Base-by-base conservation (phyloP, 306 rosid genomes). In the Benincasa hispida region DNA sequence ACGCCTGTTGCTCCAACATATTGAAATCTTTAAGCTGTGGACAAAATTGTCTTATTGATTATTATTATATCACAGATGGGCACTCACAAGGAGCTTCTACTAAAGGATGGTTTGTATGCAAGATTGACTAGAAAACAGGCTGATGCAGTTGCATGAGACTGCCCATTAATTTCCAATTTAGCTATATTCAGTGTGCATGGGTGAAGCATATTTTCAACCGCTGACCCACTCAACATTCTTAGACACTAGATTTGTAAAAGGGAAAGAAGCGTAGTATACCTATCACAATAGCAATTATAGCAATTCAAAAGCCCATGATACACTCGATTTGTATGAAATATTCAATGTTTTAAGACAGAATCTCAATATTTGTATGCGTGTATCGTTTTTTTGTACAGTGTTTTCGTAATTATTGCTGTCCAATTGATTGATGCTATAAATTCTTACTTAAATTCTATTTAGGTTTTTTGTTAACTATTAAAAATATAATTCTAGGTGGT, bases 1-100 rank as follows among this genome's bases (percentile, higher is more conserved):
- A 17, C 5, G 6, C 35, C 21, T 28, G 8, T 50, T 72, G 58
- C 24, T 72, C 60, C 19, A 70, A 21, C 28, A 55, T 5, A 42
- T 12, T 45, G 12, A 48, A 48, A 48, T 48, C 54, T 14, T 48
- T 42, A 42, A 41, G 56, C 58, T 25, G 42, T 45, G 1, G 2
- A 41, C 8, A 11, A 48, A 21, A 41, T 8, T 73, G 62, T 51
- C 76, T 27, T 15, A 50, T 51, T 3, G 45, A 73, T 18, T 50
- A 10, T 18, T 50, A 10, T 53, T 32, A 58, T 50, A 47, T 41
- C 45, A 60, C 91, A 92, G 97, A 78, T 53, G 74, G 99, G 97
- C 69, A 91, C 87, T 82, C 97, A 94, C 84, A 84, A 80, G 76
- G 97, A 90, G 79, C 96, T 94, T 80, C 92, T 94, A 48, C 39